These are phyloP conservation scores for Penicillium odoratum DNA, from an alignment of 495 filamentous ascomycete species.

Conservation along the genomic window DNA sequence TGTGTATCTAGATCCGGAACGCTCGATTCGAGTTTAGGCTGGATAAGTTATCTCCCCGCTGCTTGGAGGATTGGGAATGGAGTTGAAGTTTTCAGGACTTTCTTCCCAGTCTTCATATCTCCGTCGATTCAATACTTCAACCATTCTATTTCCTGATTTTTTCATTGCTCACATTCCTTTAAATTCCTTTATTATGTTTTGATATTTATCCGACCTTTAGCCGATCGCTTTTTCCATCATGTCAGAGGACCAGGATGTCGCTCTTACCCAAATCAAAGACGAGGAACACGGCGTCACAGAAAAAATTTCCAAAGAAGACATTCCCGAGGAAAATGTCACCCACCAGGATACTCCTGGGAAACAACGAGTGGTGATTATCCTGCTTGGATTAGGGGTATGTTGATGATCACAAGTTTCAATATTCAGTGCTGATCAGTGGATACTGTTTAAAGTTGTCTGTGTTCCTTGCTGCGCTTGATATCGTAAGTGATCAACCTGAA, in stretches of 20 bases:
- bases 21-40: constrained; percentile 8
- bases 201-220: constrained; percentile 4
- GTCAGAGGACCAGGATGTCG: background rate
- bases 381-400: constrained; percentile 8
- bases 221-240: background rate
- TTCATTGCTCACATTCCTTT: background rate
- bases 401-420: background rate
- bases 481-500: background rate
- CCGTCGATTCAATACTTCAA: background rate
- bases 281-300: background rate
- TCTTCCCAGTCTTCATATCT: background rate
- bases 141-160: background rate
- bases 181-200: constrained; percentile 1
- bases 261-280: background rate
- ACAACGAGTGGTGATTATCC: background rate
- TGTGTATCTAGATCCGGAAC: background rate
- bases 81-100: background rate
- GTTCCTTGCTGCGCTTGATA: constrained; percentile 6
- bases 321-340: constrained; percentile 1
- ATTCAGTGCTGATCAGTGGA: background rate
- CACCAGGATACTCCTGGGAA: background rate
- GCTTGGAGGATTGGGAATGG: too few species aligned
- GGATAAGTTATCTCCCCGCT: background rate
- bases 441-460: background rate
- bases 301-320: background rate